Base-by-base conservation (phyloP, 2,329 filamentous ascomycete species). In the Talaromyces sp. region DNA sequence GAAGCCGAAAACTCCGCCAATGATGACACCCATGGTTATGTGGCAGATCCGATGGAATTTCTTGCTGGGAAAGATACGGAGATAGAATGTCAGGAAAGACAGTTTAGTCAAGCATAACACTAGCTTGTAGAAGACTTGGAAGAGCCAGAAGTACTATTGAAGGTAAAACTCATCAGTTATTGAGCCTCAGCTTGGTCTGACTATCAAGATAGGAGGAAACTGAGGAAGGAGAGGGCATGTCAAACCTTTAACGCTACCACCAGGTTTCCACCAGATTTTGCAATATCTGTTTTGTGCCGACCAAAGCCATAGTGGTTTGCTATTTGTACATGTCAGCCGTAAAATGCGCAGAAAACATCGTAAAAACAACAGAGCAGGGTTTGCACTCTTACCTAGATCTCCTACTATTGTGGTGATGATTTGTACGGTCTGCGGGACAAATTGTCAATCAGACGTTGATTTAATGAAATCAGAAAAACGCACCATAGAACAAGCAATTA, bases 111-210 rank as follows among this genome's bases (percentile, higher is more conserved):
- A 35, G 62, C 50, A 18, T 63, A 67, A 28, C 57, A 67, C 40
- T 54, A 66, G 21, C 63, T 69, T 62, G 66, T 68, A 56, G 66
- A 67, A 48, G 52, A 67, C 52, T 50, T 64, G 54, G 63, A 68
- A 58, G 50, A 69, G 56, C 60, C 61, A 64, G 60, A 67, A 63
- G 59, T 61, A 63, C 62, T 64, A 48, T 44, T 21, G 31, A 23
- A 23, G 31, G 5, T 14, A 8, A 21, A n/a, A 23, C 18, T 11
- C 14, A 16, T 55, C 25, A 42, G 18, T 16, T 44, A n/a, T 44
- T 54, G 48, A 44, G 52, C n/a, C 18, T n/a, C 21, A 28, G 18
- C 4, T 14, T 28, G n/a, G 16, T 25, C 25, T 33, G 16, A 1
- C n/a, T 28, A 18, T 23, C 6, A n/a, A 33, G 23, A 28, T 28